Conservation (phyloP, 2,329 filamentous ascomycete species). For the Trichothecium sympodiale region DNA sequence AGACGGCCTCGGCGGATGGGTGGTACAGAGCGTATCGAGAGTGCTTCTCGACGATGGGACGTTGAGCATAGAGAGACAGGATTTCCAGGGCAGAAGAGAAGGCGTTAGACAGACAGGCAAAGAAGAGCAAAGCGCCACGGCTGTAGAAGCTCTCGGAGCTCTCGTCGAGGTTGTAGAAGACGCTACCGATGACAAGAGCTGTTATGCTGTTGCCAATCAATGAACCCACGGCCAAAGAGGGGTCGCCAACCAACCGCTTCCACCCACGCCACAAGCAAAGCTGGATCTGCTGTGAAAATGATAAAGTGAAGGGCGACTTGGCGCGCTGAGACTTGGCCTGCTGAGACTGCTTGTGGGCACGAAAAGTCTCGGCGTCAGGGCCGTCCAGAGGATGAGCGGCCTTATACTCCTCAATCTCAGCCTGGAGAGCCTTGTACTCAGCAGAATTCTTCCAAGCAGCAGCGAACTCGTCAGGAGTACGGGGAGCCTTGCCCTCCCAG, state of each 20-base stretch:
- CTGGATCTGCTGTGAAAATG: slow-evolving; percentile 60
- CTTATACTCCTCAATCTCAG: slow-evolving; percentile 46
- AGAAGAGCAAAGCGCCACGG: slow-evolving; percentile 74
- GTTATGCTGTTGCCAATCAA: slow-evolving; percentile 64
- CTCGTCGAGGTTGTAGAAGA: slow-evolving; percentile 68
- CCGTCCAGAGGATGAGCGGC: slow-evolving; percentile 39
- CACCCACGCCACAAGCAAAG: slow-evolving; percentile 77
- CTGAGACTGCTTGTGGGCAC: slow-evolving; percentile 39
- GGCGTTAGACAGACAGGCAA: slow-evolving; percentile 77
- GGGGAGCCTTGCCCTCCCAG: slow-evolving; percentile 43
- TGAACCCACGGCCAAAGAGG: slow-evolving; percentile 58
- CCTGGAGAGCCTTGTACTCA: slow-evolving; percentile 38
- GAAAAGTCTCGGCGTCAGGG: slow-evolving; percentile 45
- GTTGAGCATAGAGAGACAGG: slow-evolving; percentile 75
- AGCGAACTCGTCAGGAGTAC: slow-evolving; percentile 52
- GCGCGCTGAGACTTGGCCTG: slow-evolving; percentile 48
- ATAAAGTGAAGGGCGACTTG: slow-evolving; percentile 75
- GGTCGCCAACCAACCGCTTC: slow-evolving; percentile 65
- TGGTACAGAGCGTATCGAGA: slow-evolving; percentile 79
- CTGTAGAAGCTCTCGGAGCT: slow-evolving; percentile 66
- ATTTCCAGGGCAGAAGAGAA: slow-evolving; percentile 77
- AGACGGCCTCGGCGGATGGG: slow-evolving; percentile 76
- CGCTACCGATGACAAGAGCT: slow-evolving; percentile 65
- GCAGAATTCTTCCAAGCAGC: slow-evolving; percentile 44
- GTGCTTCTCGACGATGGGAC: slow-evolving; percentile 88